phyloP scores from a whole-genome alignment of 352 stramenopile genomes.

The Blastocystis sp. region DNA sequence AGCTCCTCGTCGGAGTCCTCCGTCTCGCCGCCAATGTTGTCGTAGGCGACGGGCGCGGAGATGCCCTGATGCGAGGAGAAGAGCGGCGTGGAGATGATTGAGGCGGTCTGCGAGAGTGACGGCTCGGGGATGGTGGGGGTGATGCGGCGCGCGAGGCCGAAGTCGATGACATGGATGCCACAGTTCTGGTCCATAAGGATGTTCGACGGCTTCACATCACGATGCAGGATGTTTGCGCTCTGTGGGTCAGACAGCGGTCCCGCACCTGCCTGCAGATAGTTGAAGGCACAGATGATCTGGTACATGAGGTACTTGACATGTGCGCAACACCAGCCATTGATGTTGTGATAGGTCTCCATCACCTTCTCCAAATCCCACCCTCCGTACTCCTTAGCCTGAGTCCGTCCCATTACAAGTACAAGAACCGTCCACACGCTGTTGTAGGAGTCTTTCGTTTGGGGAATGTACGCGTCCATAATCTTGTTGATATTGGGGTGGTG shows the following conservation, averaged over 20 bases:
- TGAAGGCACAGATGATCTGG: conserved; percentile 64
- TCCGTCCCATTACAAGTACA: not conserved
- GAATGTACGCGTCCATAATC: conserved; percentile 59
- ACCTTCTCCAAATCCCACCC: conserved; percentile 65
- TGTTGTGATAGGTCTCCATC: conserved; percentile 53
- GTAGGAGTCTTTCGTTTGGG: conserved; percentile 29
- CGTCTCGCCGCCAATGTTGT: not conserved
- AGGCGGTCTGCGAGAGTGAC: not conserved
- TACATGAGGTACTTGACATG: conserved; percentile 67
- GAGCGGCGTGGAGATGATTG: not conserved
- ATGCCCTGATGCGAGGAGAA: no score
- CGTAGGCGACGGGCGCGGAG: not conserved
- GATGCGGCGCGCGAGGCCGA: conserved; percentile 86
- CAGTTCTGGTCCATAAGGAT: conserved; percentile 96
- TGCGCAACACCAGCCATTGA: conserved; percentile 35
- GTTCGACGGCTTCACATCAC: conserved; percentile 89
- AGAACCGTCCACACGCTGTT: conserved; percentile 67
- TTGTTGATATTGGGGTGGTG: conserved; percentile 65
- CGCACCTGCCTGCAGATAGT: conserved; percentile 27
- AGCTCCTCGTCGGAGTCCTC: not conserved
- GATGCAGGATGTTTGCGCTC: conserved; percentile 84
- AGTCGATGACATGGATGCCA: conserved; percentile 92
- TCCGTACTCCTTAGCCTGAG: conserved; percentile 50
- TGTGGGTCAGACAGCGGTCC: not conserved
- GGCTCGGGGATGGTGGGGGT: not conserved